A percentile compares a stretch with the other conserved stretches of the same genome.
These are phyloP conservation scores for Chaetomium cochliodes DNA, from an alignment of 495 filamentous ascomycete genomes.

Conservation along the genomic window DNA sequence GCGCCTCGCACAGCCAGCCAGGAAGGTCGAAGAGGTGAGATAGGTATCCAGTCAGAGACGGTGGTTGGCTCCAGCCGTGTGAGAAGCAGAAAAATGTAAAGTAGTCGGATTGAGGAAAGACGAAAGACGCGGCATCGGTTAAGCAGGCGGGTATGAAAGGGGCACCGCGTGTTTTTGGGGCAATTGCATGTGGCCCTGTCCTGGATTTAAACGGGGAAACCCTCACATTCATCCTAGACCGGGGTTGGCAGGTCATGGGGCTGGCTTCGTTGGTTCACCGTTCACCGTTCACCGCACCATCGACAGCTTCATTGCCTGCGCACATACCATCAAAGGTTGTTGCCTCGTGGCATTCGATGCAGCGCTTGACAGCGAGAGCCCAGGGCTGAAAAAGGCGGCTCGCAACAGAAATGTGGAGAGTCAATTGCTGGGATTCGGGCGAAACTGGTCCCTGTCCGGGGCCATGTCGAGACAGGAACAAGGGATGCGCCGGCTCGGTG, in stretches of 20 bases:
- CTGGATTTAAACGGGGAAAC: slow-evolving; percentile 21
- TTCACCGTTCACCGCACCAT: slow-evolving; percentile 3
- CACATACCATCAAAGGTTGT: neutral
- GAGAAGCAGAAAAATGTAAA: neutral
- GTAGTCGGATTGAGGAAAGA: slow-evolving; percentile 5
- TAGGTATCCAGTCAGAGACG: neutral
- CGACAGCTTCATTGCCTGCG: neutral
- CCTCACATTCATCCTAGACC: slow-evolving; percentile 22
- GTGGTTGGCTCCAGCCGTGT: neutral
- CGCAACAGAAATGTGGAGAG: neutral
- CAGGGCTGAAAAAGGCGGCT: neutral
- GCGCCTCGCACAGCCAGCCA: neutral
- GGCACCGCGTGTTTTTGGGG: slow-evolving; percentile 14
- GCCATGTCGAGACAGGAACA: neutral
- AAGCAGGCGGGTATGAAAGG: slow-evolving; percentile 22
- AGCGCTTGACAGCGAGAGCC: neutral
- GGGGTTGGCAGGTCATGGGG: slow-evolving; percentile 25
- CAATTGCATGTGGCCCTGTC: slow-evolving; percentile 8
- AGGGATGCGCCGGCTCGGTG: neutral
- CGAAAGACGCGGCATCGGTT: slow-evolving; percentile 16
- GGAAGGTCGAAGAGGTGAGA: neutral
- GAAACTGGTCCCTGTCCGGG: neutral
- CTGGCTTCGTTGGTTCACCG: neutral
- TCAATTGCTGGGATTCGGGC: slow-evolving; percentile 4
- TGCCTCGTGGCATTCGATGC: neutral